Base-by-base conservation (phyloP, 2,329 filamentous ascomycete species). In the Hypomyces perniciosus region DNA sequence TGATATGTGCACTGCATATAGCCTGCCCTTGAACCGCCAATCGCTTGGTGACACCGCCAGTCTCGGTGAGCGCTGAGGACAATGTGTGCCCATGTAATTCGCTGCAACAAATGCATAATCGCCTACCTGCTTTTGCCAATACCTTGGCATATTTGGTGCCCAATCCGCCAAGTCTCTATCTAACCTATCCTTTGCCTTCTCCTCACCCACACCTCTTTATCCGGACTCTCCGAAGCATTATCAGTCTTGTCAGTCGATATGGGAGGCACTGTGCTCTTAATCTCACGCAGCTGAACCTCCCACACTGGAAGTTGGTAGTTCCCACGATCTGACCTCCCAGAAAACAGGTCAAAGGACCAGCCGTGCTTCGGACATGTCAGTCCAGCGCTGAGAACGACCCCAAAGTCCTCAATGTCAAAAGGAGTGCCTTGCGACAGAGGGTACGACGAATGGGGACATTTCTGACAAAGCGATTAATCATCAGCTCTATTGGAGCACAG, bases 371-470 rank as follows among this genome's bases (percentile, higher is more conserved):
- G 82, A 62, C 85, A 88, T 0, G 74, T 77, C 4, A 88, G 68
- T 0, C 83, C 85, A 0, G 80, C 75, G 49, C 81, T 84, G 6
- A 85, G 63, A 4, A 76, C 71, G 2, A 85, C 68, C 0, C 85
- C 84, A 61, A 87, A 88, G 54, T 88, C 85, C 57, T 88, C 85
- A 58, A 88, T 87, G 48, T 88, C 85, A 52, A 86, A 87, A 0
- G 83, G 72, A 0, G 67, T 76, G 0, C 81, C 83, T 40, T 78
- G 74, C 0, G 83, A 85, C 1, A 88, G 72, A 0, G 85, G 84
- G 51, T 78, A 88, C 0, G 83, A 78, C 1, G 79, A 81, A 57
- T 88, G 85, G 1, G 85, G 85, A 52, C 85, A 88, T 72, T 76
- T 72, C 81, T 85, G 53, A 7, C 6, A 6, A 9, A 37, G 33